Percentiles rank a stretch among this genome's conserved stretches.
Conservation (phyloP, 2,329 filamentous ascomycete genomes). For the Scortechinia acanthostroma region DNA sequence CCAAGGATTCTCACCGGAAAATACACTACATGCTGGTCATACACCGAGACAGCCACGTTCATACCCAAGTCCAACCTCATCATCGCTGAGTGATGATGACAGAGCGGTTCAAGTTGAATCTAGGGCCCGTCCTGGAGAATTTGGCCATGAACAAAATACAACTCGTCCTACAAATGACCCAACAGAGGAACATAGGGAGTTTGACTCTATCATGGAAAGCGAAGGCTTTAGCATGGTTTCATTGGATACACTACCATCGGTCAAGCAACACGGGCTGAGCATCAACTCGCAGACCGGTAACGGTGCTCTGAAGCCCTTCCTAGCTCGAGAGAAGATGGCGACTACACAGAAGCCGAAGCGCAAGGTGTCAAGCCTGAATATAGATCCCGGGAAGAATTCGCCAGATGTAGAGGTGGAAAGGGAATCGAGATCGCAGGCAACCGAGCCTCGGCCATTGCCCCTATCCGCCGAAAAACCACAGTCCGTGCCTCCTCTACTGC, state of each 20-base stretch:
- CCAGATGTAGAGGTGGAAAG: background rate
- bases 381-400: background rate
- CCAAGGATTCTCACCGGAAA: conserved; percentile 10
- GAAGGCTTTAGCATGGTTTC: conserved; percentile 43
- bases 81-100: conserved; percentile 25
- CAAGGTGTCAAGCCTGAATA: background rate
- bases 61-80: conserved; percentile 26
- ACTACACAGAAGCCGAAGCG: background rate
- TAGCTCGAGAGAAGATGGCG: background rate
- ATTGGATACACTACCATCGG: conserved; percentile 33
- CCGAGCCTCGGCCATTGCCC: too few relatives aligned
- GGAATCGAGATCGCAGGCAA: background rate
- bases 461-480: background rate
- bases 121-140: conserved; percentile 6
- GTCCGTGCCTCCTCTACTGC: background rate
- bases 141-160: background rate
- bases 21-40: conserved; percentile 19
- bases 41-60: conserved; percentile 18
- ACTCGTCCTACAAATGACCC: conserved; percentile 16
- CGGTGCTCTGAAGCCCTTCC: background rate
- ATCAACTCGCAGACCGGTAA: background rate
- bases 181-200: conserved; percentile 29
- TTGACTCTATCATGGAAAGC: conserved; percentile 39
- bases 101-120: too few relatives aligned
- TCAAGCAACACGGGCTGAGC: conserved; percentile 20